Percentiles rank a stretch among this genome's conserved stretches.
These are phyloP conservation scores for Trifolium subterraneum DNA, from an alignment of 306 rosid species.

Conservation along the genomic window DNA sequence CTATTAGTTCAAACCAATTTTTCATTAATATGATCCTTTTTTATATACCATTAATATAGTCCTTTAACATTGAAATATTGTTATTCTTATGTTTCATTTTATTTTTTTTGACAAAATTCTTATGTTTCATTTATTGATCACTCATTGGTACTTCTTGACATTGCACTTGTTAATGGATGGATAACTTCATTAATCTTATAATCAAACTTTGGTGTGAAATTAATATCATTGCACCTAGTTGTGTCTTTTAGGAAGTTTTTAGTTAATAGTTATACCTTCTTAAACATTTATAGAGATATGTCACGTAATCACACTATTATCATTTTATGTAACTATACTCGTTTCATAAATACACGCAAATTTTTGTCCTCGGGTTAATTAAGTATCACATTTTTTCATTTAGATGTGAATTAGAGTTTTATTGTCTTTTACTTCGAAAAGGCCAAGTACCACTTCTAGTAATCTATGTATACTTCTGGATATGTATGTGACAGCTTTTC, in stretches of 20 bases:
- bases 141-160: constrained; percentile 11
- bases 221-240: constrained; percentile 21
- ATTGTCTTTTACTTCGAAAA: constrained; percentile 45
- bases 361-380: constrained; percentile 39
- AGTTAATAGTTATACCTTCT: constrained; percentile 32
- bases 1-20: no score
- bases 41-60: no score
- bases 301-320: constrained; percentile 15
- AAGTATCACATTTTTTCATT: constrained; percentile 35
- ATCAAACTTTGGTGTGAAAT: constrained; percentile 16
- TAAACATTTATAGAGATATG: not conserved
- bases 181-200: constrained; percentile 10
- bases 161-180: constrained; percentile 5
- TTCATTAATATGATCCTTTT: no score
- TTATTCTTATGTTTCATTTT: constrained; percentile 34
- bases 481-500: constrained; percentile 36
- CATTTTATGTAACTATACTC: constrained; percentile 7
- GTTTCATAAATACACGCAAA: constrained; percentile 42
- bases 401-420: constrained; percentile 23
- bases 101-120: no score
- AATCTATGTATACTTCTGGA: constrained; percentile 31
- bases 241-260: constrained; percentile 33
- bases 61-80: not conserved
- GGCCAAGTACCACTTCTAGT: constrained; percentile 28
- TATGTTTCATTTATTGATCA: constrained; percentile 44